Percentiles rank a stretch among this genome's conserved stretches.
Conservation (phyloP, 2,329 filamentous ascomycete species). For the Sclerotinia spermophila region DNA sequence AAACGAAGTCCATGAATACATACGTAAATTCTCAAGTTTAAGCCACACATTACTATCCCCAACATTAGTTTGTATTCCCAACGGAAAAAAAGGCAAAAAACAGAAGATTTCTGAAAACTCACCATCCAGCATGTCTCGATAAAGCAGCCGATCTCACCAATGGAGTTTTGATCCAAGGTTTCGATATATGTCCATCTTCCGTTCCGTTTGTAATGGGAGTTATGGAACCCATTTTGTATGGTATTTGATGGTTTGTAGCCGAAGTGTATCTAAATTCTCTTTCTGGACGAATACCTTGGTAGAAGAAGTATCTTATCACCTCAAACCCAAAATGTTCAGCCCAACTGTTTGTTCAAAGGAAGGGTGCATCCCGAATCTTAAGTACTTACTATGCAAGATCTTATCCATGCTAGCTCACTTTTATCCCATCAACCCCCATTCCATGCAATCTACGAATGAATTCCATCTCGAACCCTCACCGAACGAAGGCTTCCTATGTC, state of each 20-base stretch:
- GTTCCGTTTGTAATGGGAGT: neutral
- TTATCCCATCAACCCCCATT: neutral
- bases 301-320: neutral
- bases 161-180: constrained; percentile 32
- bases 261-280: neutral
- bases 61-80: constrained; percentile 1
- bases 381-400: neutral
- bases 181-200: constrained; percentile 1
- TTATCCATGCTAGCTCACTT: neutral
- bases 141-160: constrained; percentile 29
- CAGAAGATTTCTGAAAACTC: neutral
- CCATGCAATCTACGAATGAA: neutral
- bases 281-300: neutral
- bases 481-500: too few species aligned
- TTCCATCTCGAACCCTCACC: neutral
- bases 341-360: neutral
- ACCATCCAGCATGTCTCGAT: constrained; percentile 33
- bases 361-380: neutral
- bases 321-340: neutral
- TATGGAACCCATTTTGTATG: constrained; percentile 10
- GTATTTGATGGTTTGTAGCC: neutral
- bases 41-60: constrained; percentile 60
- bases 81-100: neutral
- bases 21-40: constrained; percentile 63
- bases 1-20: neutral